Percentiles rank a stretch among this genome's conserved stretches.
Conservation (phyloP, 176 grass and related monocot genomes). For the Oryza meyeriana region DNA sequence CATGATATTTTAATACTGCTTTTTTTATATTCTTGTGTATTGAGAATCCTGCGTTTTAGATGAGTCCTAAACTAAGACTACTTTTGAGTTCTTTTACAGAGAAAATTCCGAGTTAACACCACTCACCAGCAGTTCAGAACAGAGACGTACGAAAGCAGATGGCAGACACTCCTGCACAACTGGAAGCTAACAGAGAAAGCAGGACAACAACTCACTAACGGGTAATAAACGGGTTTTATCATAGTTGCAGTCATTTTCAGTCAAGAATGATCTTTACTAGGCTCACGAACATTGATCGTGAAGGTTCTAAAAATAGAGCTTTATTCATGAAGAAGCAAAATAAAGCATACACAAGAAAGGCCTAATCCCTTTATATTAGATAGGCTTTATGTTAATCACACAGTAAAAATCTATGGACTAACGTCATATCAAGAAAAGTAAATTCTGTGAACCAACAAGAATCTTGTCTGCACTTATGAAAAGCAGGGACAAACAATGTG, state of each 20-base stretch:
- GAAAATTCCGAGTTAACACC: too few species aligned
- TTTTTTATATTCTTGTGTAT: too few species aligned
- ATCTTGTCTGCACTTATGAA: slow-evolving; percentile 20
- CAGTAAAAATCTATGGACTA: slow-evolving; percentile 28
- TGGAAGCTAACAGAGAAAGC: not conserved
- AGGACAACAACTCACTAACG: not conserved
- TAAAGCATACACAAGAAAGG: slow-evolving; percentile 5
- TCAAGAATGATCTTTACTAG: not conserved
- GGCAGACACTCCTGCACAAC: too few species aligned
- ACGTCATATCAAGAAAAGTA: slow-evolving; percentile 29
- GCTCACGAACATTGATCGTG: not conserved
- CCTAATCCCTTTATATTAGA: not conserved
- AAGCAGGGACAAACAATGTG: slow-evolving; percentile 18
- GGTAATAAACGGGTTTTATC: not conserved
- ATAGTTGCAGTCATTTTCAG: slow-evolving; percentile 5
- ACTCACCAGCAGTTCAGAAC: too few species aligned
- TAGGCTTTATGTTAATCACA: slow-evolving; percentile 29
- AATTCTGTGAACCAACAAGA: slow-evolving; percentile 14
- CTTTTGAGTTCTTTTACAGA: too few species aligned
- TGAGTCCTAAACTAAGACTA: too few species aligned
- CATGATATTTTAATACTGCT: too few species aligned
- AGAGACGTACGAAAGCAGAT: too few species aligned
- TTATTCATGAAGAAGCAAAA: not conserved
- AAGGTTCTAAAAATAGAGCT: not conserved
- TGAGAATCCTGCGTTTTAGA: too few species aligned